Evolutionary conservation across 345 rosid species (phyloP).

Genomic region (Populus euphratica): DNA sequence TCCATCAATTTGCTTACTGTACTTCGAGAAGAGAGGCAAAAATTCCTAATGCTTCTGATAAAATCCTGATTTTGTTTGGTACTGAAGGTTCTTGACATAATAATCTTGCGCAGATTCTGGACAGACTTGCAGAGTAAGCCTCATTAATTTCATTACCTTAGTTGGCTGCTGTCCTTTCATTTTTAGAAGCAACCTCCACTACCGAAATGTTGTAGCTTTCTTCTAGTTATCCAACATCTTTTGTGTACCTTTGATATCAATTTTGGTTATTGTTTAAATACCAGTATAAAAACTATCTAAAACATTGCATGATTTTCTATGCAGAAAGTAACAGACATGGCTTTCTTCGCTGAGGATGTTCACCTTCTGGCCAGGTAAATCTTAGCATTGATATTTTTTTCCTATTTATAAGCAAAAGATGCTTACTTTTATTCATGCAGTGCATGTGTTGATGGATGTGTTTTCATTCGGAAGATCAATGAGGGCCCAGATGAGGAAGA

Average conservation of each 20-base stretch:
- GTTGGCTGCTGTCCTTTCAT: background rate
- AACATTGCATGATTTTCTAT: slow-evolving; percentile 7
- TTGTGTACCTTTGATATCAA: background rate
- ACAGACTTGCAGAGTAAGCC: background rate
- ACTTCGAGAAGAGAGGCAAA: background rate
- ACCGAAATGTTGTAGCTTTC: background rate
- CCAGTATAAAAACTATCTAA: background rate
- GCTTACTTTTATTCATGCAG: slow-evolving; percentile 33
- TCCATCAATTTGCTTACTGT: background rate
- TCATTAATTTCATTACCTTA: background rate
- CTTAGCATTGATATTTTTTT: slow-evolving; percentile 7
- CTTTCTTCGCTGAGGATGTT: slow-evolving; percentile 88
- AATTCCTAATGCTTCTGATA: background rate
- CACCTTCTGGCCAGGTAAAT: slow-evolving; percentile 85
- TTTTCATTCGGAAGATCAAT: slow-evolving; percentile 67
- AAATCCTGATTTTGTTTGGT: background rate
- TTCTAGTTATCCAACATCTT: background rate
- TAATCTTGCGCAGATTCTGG: background rate
- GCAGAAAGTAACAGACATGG: slow-evolving; percentile 91
- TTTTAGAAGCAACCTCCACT: background rate
- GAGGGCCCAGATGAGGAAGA: slow-evolving; percentile 82
- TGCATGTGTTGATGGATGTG: slow-evolving; percentile 70
- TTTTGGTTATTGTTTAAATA: background rate
- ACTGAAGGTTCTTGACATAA: background rate
- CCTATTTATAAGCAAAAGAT: slow-evolving; percentile 1